A percentile compares a stretch with the other conserved stretches of the same genome.
These are phyloP conservation scores for Alternaria brassicicola DNA, from an alignment of 2,329 filamentous ascomycete species.

Conservation along the genomic window DNA sequence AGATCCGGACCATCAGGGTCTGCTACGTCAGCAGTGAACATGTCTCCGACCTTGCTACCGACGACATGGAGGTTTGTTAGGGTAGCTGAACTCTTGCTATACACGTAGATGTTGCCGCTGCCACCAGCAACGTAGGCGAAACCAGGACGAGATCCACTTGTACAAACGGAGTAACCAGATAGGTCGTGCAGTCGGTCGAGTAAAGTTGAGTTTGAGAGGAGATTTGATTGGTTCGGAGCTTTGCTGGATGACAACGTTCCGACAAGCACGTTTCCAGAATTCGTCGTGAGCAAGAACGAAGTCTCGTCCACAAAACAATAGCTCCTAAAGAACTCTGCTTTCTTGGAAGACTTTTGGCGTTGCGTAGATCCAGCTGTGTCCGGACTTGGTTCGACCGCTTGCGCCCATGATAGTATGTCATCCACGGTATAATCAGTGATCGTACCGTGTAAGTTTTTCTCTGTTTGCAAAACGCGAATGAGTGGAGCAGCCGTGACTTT, in stretches of 20 bases:
- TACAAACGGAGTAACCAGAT: constrained; percentile 56
- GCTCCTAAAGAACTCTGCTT: constrained; percentile 58
- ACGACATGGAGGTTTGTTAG: constrained; percentile 36
- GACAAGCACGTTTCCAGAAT: constrained; percentile 63
- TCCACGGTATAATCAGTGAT: constrained; percentile 35
- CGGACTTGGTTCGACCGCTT: background rate
- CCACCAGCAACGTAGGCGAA: constrained; percentile 56
- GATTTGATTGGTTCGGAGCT: background rate
- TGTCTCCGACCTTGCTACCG: constrained; percentile 49
- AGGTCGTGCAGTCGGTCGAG: constrained; percentile 48
- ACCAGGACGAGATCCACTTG: constrained; percentile 44
- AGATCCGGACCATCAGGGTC: constrained; percentile 8
- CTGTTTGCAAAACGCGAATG: background rate
- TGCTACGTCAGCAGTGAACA: constrained; percentile 38
- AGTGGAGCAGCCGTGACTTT: constrained; percentile 51
- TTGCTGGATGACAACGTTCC: constrained; percentile 19
- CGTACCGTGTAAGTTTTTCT: background rate
- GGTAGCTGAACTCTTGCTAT: constrained; percentile 22
- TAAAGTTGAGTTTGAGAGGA: constrained; percentile 32
- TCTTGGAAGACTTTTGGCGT: constrained; percentile 29
- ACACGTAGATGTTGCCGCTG: constrained; percentile 53
- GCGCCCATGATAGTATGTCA: constrained; percentile 28
- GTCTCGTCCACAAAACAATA: constrained; percentile 67
- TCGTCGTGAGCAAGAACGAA: constrained; percentile 64
- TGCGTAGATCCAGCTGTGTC: background rate